A percentile compares a stretch with the other conserved stretches of the same genome.
phyloP scores from a whole-genome alignment of 1,284 basidiomycete species.

The Microbotryomycetes sp. region DNA sequence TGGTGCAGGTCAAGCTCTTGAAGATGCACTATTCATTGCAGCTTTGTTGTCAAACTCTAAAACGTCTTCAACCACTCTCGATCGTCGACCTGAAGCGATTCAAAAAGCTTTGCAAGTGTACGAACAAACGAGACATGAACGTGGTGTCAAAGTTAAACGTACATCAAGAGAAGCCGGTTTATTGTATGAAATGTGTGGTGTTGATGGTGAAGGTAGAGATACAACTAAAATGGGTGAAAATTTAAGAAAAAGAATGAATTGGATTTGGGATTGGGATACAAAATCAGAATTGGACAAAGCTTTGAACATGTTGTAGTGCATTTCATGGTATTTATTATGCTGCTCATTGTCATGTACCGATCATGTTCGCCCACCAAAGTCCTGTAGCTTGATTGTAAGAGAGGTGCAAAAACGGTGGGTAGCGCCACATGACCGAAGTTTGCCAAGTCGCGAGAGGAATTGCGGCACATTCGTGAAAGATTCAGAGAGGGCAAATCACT shows the following conservation, averaged over 20 bases:
- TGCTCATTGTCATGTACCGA: too few species aligned
- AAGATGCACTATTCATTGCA: constrained; percentile 39
- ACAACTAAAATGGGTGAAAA: constrained; percentile 21
- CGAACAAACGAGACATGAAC: constrained; percentile 34
- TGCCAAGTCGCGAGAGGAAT: too few species aligned
- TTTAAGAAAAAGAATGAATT: constrained; percentile 21
- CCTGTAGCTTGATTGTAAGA: too few species aligned
- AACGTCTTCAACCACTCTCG: neutral
- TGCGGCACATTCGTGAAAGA: too few species aligned
- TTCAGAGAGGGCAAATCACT: too few species aligned
- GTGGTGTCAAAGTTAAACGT: constrained; percentile 35
- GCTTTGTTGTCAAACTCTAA: constrained; percentile 32
- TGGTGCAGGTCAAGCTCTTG: constrained; percentile 40
- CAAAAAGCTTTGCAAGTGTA: constrained; percentile 31
- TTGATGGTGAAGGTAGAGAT: constrained; percentile 21
- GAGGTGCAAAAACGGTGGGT: too few species aligned
- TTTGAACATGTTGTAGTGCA: neutral
- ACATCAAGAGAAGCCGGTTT: constrained; percentile 33
- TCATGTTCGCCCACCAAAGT: too few species aligned
- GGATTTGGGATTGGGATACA: constrained; percentile 30
- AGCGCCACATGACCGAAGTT: too few species aligned
- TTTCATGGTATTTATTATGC: neutral
- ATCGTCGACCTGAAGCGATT: constrained; percentile 12
- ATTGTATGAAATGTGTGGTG: constrained; percentile 32
- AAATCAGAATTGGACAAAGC: constrained; percentile 14